Percentiles rank a stretch among this genome's conserved stretches.
phyloP scores from a whole-genome alignment of 495 filamentous ascomycete genomes.

The Parathielavia appendiculata region DNA sequence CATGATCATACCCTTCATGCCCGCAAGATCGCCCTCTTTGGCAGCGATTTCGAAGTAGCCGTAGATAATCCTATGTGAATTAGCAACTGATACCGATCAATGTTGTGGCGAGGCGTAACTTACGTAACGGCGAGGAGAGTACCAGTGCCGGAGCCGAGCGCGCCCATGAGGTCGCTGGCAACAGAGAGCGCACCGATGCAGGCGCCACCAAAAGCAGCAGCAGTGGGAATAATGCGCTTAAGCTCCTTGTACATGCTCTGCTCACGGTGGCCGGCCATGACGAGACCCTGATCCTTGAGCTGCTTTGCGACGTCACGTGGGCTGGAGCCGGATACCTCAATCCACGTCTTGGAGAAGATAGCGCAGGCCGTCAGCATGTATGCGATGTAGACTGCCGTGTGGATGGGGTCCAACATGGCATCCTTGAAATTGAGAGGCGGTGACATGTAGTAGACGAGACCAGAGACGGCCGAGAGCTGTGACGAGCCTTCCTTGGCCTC shows the following conservation, averaged over 20 bases:
- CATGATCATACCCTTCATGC: constrained; percentile 85
- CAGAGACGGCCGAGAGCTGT: constrained; percentile 87
- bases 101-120: constrained; percentile 40
- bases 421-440: constrained; percentile 96
- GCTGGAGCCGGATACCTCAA: constrained; percentile 96
- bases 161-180: constrained; percentile 90
- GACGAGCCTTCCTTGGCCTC: constrained; percentile 93
- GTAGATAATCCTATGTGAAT: constrained; percentile 77
- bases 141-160: constrained; percentile 94
- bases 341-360: constrained; percentile 99
- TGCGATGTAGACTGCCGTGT: constrained; percentile 89
- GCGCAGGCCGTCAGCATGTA: constrained; percentile 98
- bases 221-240: constrained; percentile 97
- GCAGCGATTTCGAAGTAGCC: constrained; percentile 99
- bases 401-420: constrained; percentile 90
- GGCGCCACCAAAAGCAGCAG: constrained; percentile 96
- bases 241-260: constrained; percentile 99
- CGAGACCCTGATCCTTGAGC: constrained; percentile 97
- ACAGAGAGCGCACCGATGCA: constrained; percentile 98
- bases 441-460: constrained; percentile 99
- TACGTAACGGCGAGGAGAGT: constrained; percentile 98
- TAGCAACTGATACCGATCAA: constrained; percentile 18
- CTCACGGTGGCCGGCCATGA: constrained; percentile 99
- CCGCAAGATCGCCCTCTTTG: constrained; percentile 91
- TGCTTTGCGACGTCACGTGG: constrained; percentile 99